Percentiles rank a stretch among this genome's conserved stretches.
phyloP scores from a whole-genome alignment of 495 filamentous ascomycete species.

The Jackrogersella multiformis region DNA sequence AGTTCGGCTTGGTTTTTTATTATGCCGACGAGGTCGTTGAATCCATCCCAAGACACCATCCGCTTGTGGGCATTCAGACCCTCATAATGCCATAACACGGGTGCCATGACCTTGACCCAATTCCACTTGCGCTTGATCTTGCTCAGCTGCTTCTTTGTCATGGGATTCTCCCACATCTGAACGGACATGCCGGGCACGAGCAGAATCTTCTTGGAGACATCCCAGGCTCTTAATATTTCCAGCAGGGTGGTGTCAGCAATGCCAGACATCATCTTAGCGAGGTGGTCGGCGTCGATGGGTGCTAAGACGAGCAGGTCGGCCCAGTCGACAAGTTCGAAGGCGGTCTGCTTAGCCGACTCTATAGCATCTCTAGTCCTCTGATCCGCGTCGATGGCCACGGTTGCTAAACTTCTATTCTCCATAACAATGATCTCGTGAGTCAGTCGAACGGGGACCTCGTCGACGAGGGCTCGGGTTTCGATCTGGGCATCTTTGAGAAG shows the following conservation, averaged over 20 bases:
- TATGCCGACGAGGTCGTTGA: constrained; percentile 69
- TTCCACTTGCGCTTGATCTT: constrained; percentile 83
- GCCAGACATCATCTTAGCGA: constrained; percentile 85
- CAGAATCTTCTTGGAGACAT: constrained; percentile 82
- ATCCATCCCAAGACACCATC: constrained; percentile 71
- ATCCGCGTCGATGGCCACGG: constrained; percentile 35
- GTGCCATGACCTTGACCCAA: constrained; percentile 76
- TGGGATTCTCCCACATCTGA: constrained; percentile 85
- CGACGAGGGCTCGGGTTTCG: constrained; percentile 63
- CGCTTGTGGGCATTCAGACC: constrained; percentile 56
- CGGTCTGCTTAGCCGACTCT: constrained; percentile 60
- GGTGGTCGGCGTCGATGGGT: constrained; percentile 81
- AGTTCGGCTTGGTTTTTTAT: constrained; percentile 73
- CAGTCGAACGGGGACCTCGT: constrained; percentile 61
- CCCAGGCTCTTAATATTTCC: constrained; percentile 81
- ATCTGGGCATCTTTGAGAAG: constrained; percentile 65
- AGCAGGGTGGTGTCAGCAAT: constrained; percentile 77
- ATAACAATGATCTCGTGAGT: constrained; percentile 61
- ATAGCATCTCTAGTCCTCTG: constrained; percentile 51
- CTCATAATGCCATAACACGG: constrained; percentile 78
- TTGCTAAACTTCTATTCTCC: constrained; percentile 54
- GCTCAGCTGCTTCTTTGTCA: constrained; percentile 81
- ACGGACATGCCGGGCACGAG: constrained; percentile 84
- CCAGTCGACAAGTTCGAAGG: constrained; percentile 81
- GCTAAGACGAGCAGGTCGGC: constrained; percentile 85